Evolutionary conservation across 2,329 filamentous ascomycete genomes (phyloP), one percentile per base, ranked within the genome.

Genomic region (Pestalotiopsis sp.): DNA sequence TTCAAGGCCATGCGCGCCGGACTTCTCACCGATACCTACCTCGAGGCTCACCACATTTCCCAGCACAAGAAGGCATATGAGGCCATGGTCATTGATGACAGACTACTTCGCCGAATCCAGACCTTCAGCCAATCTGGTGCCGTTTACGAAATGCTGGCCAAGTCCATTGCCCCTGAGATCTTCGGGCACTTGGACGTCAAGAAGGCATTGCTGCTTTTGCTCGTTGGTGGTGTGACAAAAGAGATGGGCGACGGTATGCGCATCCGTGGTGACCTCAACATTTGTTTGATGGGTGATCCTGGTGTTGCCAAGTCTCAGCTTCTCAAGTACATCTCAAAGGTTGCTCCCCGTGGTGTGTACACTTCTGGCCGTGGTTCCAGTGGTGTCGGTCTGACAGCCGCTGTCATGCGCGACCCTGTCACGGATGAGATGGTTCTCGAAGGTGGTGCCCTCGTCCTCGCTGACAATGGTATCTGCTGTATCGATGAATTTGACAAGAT

Each of bases 21-120:
- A 69, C 88, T 99, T n/a, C 83, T 99, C 70, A 99, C 96, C 41
- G 96, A 99, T 77, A 99, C 96, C 1, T 99, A 97, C 78, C 85
- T 99, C 13, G 96, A 99, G 82, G 96, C 95, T 4, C 96, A 99
- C 78, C 88, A 97, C 77, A 91, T 99, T 61, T 90, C 90, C 57
- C 96, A 99, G 80, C 96, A 99, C 87, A 99, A 99, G 84, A 97
- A 98, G 82, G 95, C 95, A 0, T 99, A 99, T 81, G 93, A 97
- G 72, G 92, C 97, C 76, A 93, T 98, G 84, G 88, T 91, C 36
- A 89, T 98, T 73, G 95, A 98, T 73, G 90, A 91, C 39, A 87
- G 88, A 65, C 90, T 97, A 9, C 88, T 97, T 66, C 90, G 91
- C 69, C 91, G 94, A 72, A 98, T 99, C 80, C 93, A 95, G 72